phyloP scores from a whole-genome alignment of 148 eudicot species.

The Silene conica region DNA sequence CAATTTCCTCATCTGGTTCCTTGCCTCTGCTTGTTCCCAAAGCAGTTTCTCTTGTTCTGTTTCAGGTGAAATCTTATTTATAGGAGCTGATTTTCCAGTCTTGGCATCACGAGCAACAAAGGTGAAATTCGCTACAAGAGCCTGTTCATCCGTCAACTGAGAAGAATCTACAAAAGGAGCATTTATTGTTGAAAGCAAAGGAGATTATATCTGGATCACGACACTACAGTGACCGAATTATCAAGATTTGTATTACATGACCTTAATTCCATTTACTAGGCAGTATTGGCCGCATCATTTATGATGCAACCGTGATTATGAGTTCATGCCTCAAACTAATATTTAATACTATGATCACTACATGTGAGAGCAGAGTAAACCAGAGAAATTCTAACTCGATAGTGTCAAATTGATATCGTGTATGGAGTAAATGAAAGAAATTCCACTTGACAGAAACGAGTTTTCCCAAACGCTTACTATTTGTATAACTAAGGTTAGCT shows the following conservation, averaged over 20 bases:
- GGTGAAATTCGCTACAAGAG: constrained; percentile 89
- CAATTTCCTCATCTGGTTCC: constrained; percentile 58
- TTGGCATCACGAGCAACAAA: constrained; percentile 84
- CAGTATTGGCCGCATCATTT: too few relatives aligned
- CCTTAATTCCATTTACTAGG: too few relatives aligned
- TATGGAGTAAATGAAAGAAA: too few relatives aligned
- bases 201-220: neutral
- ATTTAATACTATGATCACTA: too few relatives aligned
- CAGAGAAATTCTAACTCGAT: too few relatives aligned
- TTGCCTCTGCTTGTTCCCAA: constrained; percentile 83
- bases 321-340: too few relatives aligned
- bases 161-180: constrained; percentile 36
- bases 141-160: constrained; percentile 38
- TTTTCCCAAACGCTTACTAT: too few relatives aligned
- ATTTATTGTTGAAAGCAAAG: neutral
- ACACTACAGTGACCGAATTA: neutral
- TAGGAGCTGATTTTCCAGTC: constrained; percentile 74
- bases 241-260: too few relatives aligned
- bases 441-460: too few relatives aligned
- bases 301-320: too few relatives aligned
- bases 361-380: too few relatives aligned
- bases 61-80: constrained; percentile 66
- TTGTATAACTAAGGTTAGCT: neutral
- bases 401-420: too few relatives aligned
- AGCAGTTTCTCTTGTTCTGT: constrained; percentile 56